phyloP scores from a whole-genome alignment of 495 filamentous ascomycete genomes.

The Xylaria palmicola region DNA sequence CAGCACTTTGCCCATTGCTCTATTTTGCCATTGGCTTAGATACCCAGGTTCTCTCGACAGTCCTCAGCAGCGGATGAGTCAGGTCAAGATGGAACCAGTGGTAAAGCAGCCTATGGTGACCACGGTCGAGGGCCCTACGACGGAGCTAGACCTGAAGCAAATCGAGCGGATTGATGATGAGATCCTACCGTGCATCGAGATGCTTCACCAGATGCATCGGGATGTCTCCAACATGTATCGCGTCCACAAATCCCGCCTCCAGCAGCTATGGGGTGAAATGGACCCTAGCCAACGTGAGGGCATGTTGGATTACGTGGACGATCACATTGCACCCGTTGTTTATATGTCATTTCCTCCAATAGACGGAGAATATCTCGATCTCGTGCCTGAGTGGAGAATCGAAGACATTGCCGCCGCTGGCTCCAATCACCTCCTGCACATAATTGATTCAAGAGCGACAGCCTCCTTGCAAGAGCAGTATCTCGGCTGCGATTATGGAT shows the following conservation, averaged over 20 bases:
- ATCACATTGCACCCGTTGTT: too few relatives aligned
- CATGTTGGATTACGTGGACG: too few relatives aligned
- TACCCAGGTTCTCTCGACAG: too few relatives aligned
- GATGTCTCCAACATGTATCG: slow-evolving; percentile 25
- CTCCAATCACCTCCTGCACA: slow-evolving; percentile 32
- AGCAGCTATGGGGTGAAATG: slow-evolving; percentile 29
- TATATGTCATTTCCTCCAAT: too few relatives aligned
- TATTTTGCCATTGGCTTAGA: too few relatives aligned
- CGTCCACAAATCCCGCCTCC: slow-evolving; percentile 17
- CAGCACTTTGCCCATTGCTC: too few relatives aligned
- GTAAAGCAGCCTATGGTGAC: too few relatives aligned
- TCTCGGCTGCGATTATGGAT: slow-evolving; percentile 9
- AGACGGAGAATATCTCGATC: slow-evolving; percentile 26
- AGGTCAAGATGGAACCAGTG: too few relatives aligned
- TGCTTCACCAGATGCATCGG: slow-evolving; percentile 15
- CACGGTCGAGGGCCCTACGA: too few relatives aligned
- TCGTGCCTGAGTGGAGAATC: slow-evolving; percentile 42
- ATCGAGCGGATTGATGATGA: too few relatives aligned
- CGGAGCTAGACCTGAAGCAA: too few relatives aligned
- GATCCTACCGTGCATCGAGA: neutral
- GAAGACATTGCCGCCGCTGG: slow-evolving; percentile 30
- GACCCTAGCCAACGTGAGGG: slow-evolving; percentile 22
- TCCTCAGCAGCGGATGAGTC: too few relatives aligned
- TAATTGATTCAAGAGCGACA: slow-evolving; percentile 34
- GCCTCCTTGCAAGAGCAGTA: slow-evolving; percentile 31